Conservation (phyloP, 2,329 filamentous ascomycete species). For the Nemania serpens region DNA sequence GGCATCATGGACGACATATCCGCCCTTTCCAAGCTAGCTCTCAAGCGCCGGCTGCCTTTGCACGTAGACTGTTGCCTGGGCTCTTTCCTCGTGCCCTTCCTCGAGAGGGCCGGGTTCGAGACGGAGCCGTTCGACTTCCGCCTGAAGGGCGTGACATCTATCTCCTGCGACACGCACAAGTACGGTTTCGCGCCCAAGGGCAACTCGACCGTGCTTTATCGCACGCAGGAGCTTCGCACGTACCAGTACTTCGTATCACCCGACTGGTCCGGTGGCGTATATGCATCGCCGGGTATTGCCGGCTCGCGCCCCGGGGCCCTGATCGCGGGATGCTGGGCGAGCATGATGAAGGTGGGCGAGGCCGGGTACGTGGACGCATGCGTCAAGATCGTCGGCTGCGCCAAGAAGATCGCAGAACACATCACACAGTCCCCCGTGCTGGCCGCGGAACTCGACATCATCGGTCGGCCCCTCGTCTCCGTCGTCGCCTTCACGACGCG, state of each 20-base stretch:
- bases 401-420: conserved; percentile 79
- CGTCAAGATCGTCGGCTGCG: conserved; percentile 82
- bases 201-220: conserved; percentile 92
- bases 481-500: conserved; percentile 87
- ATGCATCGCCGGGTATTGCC: conserved; percentile 89
- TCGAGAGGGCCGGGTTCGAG: conserved; percentile 92
- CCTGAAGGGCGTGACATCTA: conserved; percentile 90
- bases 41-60: conserved; percentile 79
- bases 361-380: conserved; percentile 86
- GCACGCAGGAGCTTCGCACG: conserved; percentile 73
- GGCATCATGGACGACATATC: conserved; percentile 97
- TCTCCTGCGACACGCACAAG: conserved; percentile 97
- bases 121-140: conserved; percentile 90
- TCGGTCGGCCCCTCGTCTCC: conserved; percentile 85
- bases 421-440: conserved; percentile 73
- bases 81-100: conserved; percentile 90
- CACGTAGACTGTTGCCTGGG: conserved; percentile 98
- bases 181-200: conserved; percentile 99
- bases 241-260: conserved; percentile 97
- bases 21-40: conserved; percentile 79
- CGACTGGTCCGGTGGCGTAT: conserved; percentile 95
- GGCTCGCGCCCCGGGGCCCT: conserved; percentile 90
- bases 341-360: conserved; percentile 86
- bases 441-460: conserved; percentile 72
- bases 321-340: conserved; percentile 95